Conservation (phyloP, 164 flowering plant genomes). For the Berberis vulgaris region DNA sequence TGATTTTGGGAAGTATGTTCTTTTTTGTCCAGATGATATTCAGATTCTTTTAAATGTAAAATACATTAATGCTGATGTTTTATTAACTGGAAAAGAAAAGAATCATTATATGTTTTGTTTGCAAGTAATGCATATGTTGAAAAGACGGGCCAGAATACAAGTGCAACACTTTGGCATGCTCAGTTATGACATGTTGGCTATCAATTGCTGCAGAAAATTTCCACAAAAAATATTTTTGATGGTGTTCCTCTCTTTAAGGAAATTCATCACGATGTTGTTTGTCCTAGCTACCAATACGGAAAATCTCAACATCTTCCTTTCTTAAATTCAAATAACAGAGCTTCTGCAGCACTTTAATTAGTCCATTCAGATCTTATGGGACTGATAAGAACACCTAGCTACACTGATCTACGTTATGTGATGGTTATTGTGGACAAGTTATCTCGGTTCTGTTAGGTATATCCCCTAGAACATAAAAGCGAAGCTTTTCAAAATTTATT, state of each 20-base stretch:
- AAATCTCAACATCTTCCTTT: neutral
- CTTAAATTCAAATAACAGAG: neutral
- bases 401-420: neutral
- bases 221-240: neutral
- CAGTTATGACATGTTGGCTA: neutral
- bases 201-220: slow-evolving; percentile 6
- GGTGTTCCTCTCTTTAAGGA: slow-evolving; percentile 1
- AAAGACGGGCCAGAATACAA: neutral
- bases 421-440: neutral
- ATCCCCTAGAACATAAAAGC: neutral
- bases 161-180: neutral
- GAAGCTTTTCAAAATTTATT: neutral
- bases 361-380: slow-evolving; percentile 4
- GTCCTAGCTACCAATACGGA: slow-evolving; percentile 1
- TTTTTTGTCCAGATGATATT: neutral
- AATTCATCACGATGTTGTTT: neutral
- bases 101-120: slow-evolving; percentile 3
- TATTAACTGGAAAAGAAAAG: slow-evolving; percentile 3
- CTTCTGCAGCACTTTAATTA: neutral
- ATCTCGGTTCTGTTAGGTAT: neutral
- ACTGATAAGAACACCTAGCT: neutral
- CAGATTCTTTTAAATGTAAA: neutral
- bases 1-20: neutral
- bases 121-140: neutral
- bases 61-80: neutral